Evolutionary conservation across 768 basidiomycete species (phyloP).

Genomic region (Calvatia gigantea): DNA sequence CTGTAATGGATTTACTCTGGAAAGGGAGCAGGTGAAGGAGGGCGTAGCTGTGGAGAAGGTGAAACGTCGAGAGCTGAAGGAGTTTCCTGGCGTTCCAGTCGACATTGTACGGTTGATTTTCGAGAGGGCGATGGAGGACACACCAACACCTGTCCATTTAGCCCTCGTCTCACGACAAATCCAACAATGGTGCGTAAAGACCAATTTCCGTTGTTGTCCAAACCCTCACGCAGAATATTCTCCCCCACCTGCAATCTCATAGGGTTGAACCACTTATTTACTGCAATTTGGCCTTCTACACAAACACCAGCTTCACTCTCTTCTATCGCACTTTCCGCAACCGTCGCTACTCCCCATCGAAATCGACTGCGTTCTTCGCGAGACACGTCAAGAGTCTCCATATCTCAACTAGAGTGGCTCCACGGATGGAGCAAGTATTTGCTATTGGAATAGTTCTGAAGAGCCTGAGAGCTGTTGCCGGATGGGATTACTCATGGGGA

Average conservation of each 20-base stretch:
- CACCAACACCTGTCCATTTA: conserved; percentile 6
- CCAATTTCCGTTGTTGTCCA: background rate
- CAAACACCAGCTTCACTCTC: background rate
- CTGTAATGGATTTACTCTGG: background rate
- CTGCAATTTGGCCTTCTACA: background rate
- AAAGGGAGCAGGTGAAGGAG: background rate
- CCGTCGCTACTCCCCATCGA: conserved; percentile 1
- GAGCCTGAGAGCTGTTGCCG: conserved; percentile 1
- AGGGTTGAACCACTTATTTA: conserved; percentile 11
- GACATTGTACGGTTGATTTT: conserved; percentile 8
- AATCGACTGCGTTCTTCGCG: conserved; percentile 4
- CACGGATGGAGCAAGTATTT: background rate
- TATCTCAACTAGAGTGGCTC: background rate
- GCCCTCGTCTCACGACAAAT: conserved; percentile 7
- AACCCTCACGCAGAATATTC: background rate
- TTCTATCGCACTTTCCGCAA: conserved; percentile 9
- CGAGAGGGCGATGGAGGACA: conserved; percentile 7
- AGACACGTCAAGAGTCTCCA: conserved; percentile 2
- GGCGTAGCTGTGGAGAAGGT: too few relatives aligned
- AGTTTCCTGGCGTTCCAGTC: background rate
- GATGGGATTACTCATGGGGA: conserved; percentile 8
- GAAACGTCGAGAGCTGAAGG: background rate
- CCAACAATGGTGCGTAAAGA: conserved; percentile 3
- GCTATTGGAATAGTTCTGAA: background rate
- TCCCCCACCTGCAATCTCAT: background rate